Percentiles rank a stretch among this genome's conserved stretches.
Conservation (phyloP, 257 asterid genomes). For the Solanum paucissectum region DNA sequence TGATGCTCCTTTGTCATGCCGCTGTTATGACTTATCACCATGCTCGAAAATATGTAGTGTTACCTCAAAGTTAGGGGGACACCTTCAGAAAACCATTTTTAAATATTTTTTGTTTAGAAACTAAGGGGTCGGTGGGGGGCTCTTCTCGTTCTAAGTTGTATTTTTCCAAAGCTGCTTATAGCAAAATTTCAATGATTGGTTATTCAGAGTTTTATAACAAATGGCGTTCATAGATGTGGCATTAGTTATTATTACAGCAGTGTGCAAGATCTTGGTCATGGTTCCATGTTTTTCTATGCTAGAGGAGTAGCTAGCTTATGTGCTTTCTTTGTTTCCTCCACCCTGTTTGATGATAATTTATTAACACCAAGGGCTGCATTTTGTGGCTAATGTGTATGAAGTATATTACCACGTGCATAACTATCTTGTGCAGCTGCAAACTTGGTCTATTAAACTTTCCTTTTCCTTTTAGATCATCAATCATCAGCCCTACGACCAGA, state of each 20-base stretch:
- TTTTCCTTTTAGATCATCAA: slow-evolving; percentile 50
- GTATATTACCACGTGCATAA: not conserved
- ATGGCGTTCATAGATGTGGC: no score
- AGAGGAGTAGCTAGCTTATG: not conserved
- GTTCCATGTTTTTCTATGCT: not conserved
- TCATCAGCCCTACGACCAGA: slow-evolving; percentile 87
- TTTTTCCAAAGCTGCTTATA: no score
- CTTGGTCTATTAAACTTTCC: not conserved
- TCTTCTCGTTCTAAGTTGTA: not conserved
- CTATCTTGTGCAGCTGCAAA: not conserved
- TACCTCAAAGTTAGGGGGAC: not conserved
- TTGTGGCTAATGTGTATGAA: not conserved
- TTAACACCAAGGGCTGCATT: not conserved
- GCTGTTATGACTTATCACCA: not conserved
- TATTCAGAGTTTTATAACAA: no score
- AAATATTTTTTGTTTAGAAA: not conserved
- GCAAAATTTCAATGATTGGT: no score
- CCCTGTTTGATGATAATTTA: not conserved
- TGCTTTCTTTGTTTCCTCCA: not conserved
- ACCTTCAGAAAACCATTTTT: not conserved
- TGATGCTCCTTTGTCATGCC: not conserved
- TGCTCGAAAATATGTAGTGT: not conserved
- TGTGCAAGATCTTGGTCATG: not conserved
- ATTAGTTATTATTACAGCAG: not conserved
- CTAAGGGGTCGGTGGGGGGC: not conserved